Evolutionary conservation across 108 stramenopile genomes (phyloP), one percentile per base, ranked within the genome.

Genomic region (Skeletonema menzelii): DNA sequence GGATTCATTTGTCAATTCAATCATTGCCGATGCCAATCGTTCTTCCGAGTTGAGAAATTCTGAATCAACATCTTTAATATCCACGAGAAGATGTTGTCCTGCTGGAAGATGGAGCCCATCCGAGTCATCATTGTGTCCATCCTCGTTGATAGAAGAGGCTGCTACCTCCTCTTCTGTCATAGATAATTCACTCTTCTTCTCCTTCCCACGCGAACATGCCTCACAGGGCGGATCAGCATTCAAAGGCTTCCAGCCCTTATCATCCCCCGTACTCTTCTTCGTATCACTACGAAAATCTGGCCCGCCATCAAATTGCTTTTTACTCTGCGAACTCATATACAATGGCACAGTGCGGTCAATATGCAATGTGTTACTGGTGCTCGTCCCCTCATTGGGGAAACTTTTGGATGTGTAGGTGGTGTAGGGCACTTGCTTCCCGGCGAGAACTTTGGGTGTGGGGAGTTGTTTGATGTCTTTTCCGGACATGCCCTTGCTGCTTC

Each of bases 1-100:
- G 30, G 85, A 75, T 47, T 81, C 73, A 11, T 82, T 56, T 12
- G 86, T 72, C 19, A 90, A 53, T 8, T 91, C 80, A 32, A 90
- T 53, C 86, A 91, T 90, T 13, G 90, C 88, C 11, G 69, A 47
- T 19, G 83, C 86, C 30, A 94, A 55, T 7, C 73, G 65, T 40
- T 82, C 66, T 69, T 89, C 86, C 13, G 87, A 87, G 67, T 87
- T 87, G n/a, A 94, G 77, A 57, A 94, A 90, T 7, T 35, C n/a
- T 14, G 55, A 28, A 34, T 87, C 76, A n/a, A 91, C 86, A 72
- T 89, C 70, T 44, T 86, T 82, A 47, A 91, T 75, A 44, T 91
- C 91, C 30, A 91, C 69, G 10, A 91, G 59, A 14, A 89, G 69
- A 67, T 91, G 91, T 42, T 91, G 91, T 10, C 88, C 91, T 3